Base-by-base conservation (phyloP, 129 eudicot genomes). In the Artemisia annua region DNA sequence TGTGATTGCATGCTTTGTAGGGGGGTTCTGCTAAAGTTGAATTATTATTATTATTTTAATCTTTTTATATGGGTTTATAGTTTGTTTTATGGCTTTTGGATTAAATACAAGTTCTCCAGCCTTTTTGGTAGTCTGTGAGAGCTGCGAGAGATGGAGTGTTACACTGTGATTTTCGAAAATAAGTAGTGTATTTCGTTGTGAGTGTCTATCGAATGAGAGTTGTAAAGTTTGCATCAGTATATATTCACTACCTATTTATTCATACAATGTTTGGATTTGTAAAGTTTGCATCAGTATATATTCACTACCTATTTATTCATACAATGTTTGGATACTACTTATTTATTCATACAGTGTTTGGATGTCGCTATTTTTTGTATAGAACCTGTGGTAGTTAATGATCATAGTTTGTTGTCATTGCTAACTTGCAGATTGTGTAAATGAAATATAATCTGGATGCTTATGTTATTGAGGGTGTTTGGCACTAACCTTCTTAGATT, bases 81-180 rank as follows among this genome's bases (percentile, higher is more conserved):
- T 75, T 56, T 75, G 73, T 56, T 26, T 44, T 67, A 64, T 64
- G 63, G 72, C 16, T 65, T 39, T 53, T 66, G 15, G 66, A 9
- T 54, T 15, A 67, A 66, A 56, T 66, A 54, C 66, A 35, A 75
- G 39, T 39, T 55, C 66, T 53, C 66, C 72, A 75, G 79, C 68
- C 61, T 48, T 68, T 76, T 68, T 43, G 80, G 56, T 75, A 75
- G 78, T 63, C 32, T 72, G 62, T 48, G 61, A 11, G 51, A 71
- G 55, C 56, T 71, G 44, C 6, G 76, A 72, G 70, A 44, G 63
- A 56, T 54, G 20, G 66, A 51, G 3, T 26, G 49, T 24, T 75
- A 9, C 16, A 14, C 52, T 76, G 49, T 76, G 52, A 63, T 64
- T 76, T 48, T 13, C 39, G 17, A 15, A 58, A 76, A 57, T 46